phyloP scores from a whole-genome alignment of 345 rosid genomes.

The Geranium brycei region DNA sequence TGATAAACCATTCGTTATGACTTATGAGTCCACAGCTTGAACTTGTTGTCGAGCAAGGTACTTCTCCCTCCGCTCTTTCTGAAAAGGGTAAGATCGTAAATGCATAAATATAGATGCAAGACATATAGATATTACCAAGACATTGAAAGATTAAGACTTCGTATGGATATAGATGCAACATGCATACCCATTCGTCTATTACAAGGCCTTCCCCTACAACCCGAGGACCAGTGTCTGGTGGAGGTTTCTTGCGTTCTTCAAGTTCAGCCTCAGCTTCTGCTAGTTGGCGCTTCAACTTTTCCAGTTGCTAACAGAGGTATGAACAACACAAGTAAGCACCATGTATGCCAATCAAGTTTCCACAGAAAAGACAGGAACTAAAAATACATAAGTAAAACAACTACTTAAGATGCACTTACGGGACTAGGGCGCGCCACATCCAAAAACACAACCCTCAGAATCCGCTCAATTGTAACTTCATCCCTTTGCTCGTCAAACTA shows the following conservation, averaged over 20 bases:
- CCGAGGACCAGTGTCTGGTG: slow-evolving; percentile 63
- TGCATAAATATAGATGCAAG: neutral
- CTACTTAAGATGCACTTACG: slow-evolving; percentile 30
- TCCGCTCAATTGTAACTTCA: slow-evolving; percentile 63
- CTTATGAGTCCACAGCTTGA: slow-evolving; percentile 26
- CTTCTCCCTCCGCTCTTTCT: slow-evolving; percentile 95
- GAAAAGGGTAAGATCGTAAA: slow-evolving; percentile 11
- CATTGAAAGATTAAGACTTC: neutral
- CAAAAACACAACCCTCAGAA: slow-evolving; percentile 67
- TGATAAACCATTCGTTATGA: neutral
- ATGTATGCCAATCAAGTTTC: neutral
- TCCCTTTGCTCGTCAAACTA: slow-evolving; percentile 96
- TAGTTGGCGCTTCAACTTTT: slow-evolving; percentile 69
- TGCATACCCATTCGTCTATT: slow-evolving; percentile 85
- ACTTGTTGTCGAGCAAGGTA: slow-evolving; percentile 84
- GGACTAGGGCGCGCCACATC: slow-evolving; percentile 59
- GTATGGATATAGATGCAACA: neutral
- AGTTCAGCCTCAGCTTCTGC: slow-evolving; percentile 93
- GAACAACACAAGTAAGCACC: neutral
- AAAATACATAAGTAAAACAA: neutral
- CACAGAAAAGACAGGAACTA: neutral
- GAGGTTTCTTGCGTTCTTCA: slow-evolving; percentile 77
- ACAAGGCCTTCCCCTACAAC: slow-evolving; percentile 90
- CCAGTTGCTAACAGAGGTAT: slow-evolving; percentile 17
- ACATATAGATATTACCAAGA: neutral